A percentile compares a stretch with the other conserved stretches of the same genome.
Evolutionary conservation across 331 rosid species (phyloP).

Genomic region (Saraca asoca): DNA sequence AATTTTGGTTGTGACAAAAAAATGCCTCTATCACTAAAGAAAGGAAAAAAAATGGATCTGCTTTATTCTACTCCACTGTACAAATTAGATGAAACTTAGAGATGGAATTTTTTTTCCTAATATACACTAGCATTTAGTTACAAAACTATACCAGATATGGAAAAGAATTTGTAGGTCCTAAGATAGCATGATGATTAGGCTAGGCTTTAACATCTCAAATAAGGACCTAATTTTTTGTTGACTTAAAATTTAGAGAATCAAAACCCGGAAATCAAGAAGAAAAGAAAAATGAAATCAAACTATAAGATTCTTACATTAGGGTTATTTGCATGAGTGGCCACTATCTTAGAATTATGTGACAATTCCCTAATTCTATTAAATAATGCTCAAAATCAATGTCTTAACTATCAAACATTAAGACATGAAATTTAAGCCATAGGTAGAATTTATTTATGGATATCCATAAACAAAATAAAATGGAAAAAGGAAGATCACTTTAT

Average conservation of each 20-base stretch:
- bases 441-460: neutral
- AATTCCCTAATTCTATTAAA: conserved; percentile 93
- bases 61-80: conserved; percentile 16
- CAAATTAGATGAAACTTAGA: conserved; percentile 1
- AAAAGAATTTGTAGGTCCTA: conserved; percentile 89
- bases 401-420: conserved; percentile 14
- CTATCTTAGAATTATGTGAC: conserved; percentile 86
- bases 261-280: conserved; percentile 22
- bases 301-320: conserved; percentile 71
- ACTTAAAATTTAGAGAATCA: conserved; percentile 17
- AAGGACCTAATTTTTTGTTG: conserved; percentile 62
- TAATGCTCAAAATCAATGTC: conserved; percentile 20
- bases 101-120: neutral
- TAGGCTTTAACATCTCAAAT: conserved; percentile 97
- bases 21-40: no score
- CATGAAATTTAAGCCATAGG: conserved; percentile 5
- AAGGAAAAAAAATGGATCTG: neutral
- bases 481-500: neutral
- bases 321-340: conserved; percentile 95
- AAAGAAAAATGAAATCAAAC: conserved; percentile 6
- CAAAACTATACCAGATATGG: conserved; percentile 80
- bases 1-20: no score
- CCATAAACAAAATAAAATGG: conserved; percentile 5
- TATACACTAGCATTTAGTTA: neutral
- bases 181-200: conserved; percentile 95